A percentile compares a stretch with the other conserved stretches of the same genome.
Evolutionary conservation across 106 monocot genomes (phyloP).

Genomic region (Dactylorhiza incarnata): DNA sequence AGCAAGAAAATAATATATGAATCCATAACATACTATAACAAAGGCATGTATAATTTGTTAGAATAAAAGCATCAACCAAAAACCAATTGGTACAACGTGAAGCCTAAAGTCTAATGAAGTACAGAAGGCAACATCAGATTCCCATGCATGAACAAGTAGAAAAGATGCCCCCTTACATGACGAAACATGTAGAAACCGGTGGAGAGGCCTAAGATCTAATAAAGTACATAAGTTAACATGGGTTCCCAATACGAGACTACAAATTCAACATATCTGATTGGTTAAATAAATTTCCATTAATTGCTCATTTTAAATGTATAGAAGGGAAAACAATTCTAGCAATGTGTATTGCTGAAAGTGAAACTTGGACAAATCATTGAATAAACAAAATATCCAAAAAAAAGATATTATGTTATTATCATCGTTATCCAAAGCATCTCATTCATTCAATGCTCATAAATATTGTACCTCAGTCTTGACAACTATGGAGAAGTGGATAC

Average conservation of each 20-base stretch:
- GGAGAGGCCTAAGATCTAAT: no score
- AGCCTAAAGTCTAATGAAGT: no score
- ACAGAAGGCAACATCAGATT: no score
- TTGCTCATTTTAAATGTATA: background rate
- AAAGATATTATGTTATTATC: background rate
- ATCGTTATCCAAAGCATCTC: background rate
- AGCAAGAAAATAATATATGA: background rate
- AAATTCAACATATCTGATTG: background rate
- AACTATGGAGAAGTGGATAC: background rate
- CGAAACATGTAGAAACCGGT: no score
- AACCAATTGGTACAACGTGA: no score
- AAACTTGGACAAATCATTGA: background rate
- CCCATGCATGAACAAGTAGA: no score
- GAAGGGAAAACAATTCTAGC: background rate
- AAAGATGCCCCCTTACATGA: no score
- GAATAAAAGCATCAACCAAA: no score
- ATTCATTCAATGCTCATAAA: background rate
- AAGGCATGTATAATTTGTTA: background rate
- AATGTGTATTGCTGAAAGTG: background rate
- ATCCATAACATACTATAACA: background rate
- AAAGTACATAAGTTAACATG: no score
- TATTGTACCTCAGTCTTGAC: background rate
- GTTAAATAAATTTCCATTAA: background rate
- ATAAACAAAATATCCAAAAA: background rate
- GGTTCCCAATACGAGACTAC: no score